A percentile compares a stretch with the other conserved stretches of the same genome.
phyloP scores from a whole-genome alignment of 768 basidiomycete species.

The Tylopilus felleus region DNA sequence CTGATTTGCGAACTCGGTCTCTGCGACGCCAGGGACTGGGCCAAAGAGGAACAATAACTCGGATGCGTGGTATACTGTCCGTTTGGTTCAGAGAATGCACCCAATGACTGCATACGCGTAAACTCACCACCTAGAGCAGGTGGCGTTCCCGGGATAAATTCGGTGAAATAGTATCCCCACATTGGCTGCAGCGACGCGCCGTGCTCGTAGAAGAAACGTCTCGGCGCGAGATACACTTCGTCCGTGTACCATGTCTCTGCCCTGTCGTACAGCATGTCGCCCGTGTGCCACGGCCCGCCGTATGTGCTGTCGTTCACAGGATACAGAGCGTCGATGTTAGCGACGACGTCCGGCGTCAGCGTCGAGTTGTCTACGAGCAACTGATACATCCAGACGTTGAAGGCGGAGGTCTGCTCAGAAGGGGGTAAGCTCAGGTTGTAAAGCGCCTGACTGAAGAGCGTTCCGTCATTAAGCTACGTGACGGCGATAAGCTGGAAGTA shows the following conservation, averaged over 20 bases:
- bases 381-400: too few species aligned
- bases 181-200: slow-evolving; percentile 46
- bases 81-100: neutral
- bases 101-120: neutral
- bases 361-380: too few species aligned
- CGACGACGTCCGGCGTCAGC: too few species aligned
- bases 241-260: slow-evolving; percentile 42
- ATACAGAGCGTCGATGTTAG: too few species aligned
- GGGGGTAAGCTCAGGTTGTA: too few species aligned
- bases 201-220: slow-evolving; percentile 48
- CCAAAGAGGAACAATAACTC: slow-evolving; percentile 30
- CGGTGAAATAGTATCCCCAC: slow-evolving; percentile 53
- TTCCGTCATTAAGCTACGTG: too few species aligned
- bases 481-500: too few species aligned
- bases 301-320: too few species aligned
- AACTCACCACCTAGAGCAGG: slow-evolving; percentile 45
- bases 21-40: slow-evolving; percentile 40
- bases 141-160: slow-evolving; percentile 55
- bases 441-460: too few species aligned
- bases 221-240: slow-evolving; percentile 50
- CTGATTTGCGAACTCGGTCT: slow-evolving; percentile 44
- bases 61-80: slow-evolving; percentile 16
- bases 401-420: too few species aligned
- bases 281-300: slow-evolving; percentile 30
- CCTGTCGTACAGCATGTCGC: slow-evolving; percentile 54